These are phyloP conservation scores for Gynandropsis gynandra DNA, from an alignment of 345 rosid genomes.

Conservation along the genomic window DNA sequence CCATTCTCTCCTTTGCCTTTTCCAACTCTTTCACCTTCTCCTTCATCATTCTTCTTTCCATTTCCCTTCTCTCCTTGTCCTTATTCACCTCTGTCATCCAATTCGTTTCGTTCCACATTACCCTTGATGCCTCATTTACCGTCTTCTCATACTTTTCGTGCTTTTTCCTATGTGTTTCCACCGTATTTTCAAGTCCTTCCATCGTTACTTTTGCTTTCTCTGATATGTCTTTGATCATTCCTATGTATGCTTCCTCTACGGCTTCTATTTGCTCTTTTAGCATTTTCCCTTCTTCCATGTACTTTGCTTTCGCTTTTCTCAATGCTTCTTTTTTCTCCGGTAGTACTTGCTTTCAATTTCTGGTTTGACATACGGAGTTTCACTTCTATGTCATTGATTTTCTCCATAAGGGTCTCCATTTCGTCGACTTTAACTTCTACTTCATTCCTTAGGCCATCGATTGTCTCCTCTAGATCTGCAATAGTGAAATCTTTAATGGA, in stretches of 20 bases:
- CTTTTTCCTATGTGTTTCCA: constrained; percentile 37
- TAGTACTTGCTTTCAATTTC: constrained; percentile 74
- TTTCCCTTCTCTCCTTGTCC: constrained; percentile 27
- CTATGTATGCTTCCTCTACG: constrained; percentile 35
- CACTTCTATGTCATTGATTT: constrained; percentile 57
- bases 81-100: constrained; percentile 38
- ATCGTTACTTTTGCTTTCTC: constrained; percentile 31
- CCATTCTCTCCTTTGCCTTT: constrained; percentile 43
- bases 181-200: constrained; percentile 33
- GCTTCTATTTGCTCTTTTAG: constrained; percentile 51
- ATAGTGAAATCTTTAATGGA: constrained; percentile 38
- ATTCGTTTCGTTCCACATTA: constrained; percentile 38
- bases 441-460: constrained; percentile 60
- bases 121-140: constrained; percentile 33
- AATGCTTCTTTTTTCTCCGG: constrained; percentile 61
- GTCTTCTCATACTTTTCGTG: constrained; percentile 28
- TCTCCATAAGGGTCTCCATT: constrained; percentile 39
- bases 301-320: constrained; percentile 53
- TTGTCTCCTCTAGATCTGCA: constrained; percentile 43
- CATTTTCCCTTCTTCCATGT: constrained; percentile 48
- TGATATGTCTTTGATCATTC: constrained; percentile 39
- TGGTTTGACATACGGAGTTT: constrained; percentile 87
- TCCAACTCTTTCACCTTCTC: constrained; percentile 37
- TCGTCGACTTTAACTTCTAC: constrained; percentile 79
- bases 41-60: constrained; percentile 26